Conservation (phyloP, 148 eudicot genomes). For the Fallopia convolvulus region DNA sequence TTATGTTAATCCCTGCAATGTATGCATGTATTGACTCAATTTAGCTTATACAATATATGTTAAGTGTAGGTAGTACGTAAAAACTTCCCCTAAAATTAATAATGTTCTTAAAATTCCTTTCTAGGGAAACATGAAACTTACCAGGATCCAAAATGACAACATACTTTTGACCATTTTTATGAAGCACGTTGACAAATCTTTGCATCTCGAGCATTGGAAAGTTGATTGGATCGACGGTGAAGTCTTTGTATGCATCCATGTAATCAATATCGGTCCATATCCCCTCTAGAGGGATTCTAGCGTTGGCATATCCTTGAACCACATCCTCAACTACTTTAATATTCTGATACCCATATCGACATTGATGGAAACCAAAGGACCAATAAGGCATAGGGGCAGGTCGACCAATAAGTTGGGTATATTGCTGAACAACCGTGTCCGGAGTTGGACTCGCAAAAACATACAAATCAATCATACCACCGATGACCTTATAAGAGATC, state of each 20-base stretch:
- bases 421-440: conserved; percentile 51
- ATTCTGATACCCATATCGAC: conserved; percentile 61
- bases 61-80: no score
- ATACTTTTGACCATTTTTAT: conserved; percentile 57
- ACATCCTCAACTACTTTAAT: conserved; percentile 43
- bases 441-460: conserved; percentile 61
- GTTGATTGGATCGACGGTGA: conserved; percentile 68
- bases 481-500: conserved; percentile 73
- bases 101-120: no score
- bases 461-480: conserved; percentile 68
- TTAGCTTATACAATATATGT: no score
- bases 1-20: conserved; percentile 32
- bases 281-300: conserved; percentile 59
- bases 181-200: conserved; percentile 45
- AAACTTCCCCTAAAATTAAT: no score
- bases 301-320: conserved; percentile 48
- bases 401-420: conserved; percentile 62
- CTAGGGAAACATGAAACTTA: conserved; percentile 13
- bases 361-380: conserved; percentile 89
- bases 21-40: neutral
- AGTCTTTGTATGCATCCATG: conserved; percentile 79
- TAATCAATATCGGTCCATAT: conserved; percentile 87
- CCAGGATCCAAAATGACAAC: conserved; percentile 84
- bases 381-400: conserved; percentile 92
- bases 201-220: conserved; percentile 56